A percentile compares a stretch with the other conserved stretches of the same genome.
Evolutionary conservation across 139 green algal genomes (phyloP).

Genomic region (Mychonastes homosphaera): DNA sequence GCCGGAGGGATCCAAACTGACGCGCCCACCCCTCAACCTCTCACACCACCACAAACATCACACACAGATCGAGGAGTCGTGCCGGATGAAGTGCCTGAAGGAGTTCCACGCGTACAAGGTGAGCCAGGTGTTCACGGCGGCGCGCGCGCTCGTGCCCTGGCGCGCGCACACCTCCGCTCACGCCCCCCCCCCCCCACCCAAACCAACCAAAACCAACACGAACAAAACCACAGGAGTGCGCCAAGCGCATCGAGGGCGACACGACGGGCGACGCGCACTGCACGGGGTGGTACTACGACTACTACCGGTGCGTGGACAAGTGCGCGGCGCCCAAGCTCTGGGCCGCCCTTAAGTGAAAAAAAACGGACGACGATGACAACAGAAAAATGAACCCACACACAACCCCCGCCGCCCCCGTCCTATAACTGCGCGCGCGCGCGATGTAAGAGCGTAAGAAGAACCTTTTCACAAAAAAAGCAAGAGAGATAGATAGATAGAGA

Average conservation of each 20-base stretch:
- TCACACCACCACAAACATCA: not conserved
- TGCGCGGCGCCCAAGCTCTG: conserved; percentile 34
- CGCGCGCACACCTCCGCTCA: not conserved
- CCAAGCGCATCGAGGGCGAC: conserved; percentile 51
- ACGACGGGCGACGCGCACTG: conserved; percentile 58
- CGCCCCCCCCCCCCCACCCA: not conserved
- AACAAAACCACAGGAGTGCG: conserved; percentile 37
- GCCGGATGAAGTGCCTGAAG: conserved; percentile 47
- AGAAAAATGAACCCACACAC: not conserved
- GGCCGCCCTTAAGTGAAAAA: not conserved
- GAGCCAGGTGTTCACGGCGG: not conserved
- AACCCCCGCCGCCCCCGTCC: not conserved
- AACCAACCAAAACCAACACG: not conserved
- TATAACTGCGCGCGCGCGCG: not conserved
- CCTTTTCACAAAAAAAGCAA: too few relatives aligned
- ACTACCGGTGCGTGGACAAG: conserved; percentile 62
- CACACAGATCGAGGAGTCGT: conserved; percentile 38
- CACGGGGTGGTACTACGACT: conserved; percentile 70
- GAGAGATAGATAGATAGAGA: too few relatives aligned
- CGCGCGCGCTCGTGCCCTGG: not conserved
- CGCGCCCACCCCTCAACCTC: not conserved
- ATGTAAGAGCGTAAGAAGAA: not conserved
- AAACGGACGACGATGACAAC: too few relatives aligned
- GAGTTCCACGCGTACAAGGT: conserved; percentile 44
- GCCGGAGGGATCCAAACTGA: not conserved